Conservation (phyloP, 305 asterid genomes). For the Fraxinus xanthoxyloides region DNA sequence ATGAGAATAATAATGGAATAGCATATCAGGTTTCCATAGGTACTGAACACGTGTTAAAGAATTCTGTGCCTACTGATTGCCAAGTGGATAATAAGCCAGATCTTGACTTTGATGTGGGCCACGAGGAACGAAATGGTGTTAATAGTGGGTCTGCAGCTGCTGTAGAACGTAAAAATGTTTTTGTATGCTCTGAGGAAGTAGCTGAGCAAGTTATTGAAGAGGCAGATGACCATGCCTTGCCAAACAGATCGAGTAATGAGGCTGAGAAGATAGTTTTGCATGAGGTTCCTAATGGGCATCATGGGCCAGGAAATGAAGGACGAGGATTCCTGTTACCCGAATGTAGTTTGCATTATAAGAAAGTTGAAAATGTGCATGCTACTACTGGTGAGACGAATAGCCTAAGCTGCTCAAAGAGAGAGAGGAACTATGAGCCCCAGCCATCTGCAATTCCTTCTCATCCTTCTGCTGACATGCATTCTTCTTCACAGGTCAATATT, state of each 20-base stretch:
- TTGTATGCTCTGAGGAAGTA: slow-evolving; percentile 32
- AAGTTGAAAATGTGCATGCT: slow-evolving; percentile 31
- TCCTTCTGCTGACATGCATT: slow-evolving; percentile 29
- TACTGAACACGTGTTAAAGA: slow-evolving; percentile 31
- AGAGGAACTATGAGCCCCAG: slow-evolving; percentile 26
- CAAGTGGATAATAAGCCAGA: slow-evolving; percentile 37
- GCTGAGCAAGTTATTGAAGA: slow-evolving; percentile 31
- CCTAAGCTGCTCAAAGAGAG: slow-evolving; percentile 17
- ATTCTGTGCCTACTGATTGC: slow-evolving; percentile 28
- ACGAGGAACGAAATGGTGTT: slow-evolving; percentile 28
- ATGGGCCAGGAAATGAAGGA: slow-evolving; percentile 33
- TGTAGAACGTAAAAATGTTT: slow-evolving; percentile 25
- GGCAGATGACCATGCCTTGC: slow-evolving; percentile 24
- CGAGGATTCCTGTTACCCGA: slow-evolving; percentile 9
- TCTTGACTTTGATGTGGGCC: slow-evolving; percentile 33
- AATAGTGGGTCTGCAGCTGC: slow-evolving; percentile 26
- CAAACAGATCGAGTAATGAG: slow-evolving; percentile 28
- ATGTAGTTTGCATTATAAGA: slow-evolving; percentile 18
- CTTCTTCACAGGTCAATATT: slow-evolving; percentile 28
- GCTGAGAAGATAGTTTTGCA: slow-evolving; percentile 28
- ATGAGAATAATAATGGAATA: slow-evolving; percentile 30
- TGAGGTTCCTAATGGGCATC: slow-evolving; percentile 33
- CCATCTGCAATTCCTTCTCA: slow-evolving; percentile 29
- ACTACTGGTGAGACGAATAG: slow-evolving; percentile 32
- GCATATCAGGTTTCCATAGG: slow-evolving; percentile 36